Base-by-base conservation (phyloP, 2,329 filamentous ascomycete genomes). In the Hortaea werneckii region DNA sequence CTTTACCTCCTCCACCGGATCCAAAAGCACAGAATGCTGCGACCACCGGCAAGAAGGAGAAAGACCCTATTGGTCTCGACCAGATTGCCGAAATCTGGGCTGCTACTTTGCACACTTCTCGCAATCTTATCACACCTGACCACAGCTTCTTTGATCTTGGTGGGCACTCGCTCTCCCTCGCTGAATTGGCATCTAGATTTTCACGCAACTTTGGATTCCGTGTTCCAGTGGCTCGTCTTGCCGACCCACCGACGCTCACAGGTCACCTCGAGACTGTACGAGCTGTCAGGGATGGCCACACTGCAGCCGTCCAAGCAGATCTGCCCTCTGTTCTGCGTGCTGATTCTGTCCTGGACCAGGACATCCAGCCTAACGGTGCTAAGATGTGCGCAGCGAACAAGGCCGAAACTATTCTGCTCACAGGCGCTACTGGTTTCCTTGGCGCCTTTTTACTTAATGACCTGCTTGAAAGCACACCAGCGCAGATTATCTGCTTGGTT, bases 141-240 rank as follows among this genome's bases (percentile, higher is more conserved):
- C 81, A 87, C 61, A 83, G 81, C 61, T 90, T 90, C 65, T 90
- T 89, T 60, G 85, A 89, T 49, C 69, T 90, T 1, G 85, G 85
- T 32, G 85, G 85, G 0, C 85, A 90, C 63, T 88, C 84, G 0
- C 67, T 90, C 44, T 79, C 80, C 1, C 75, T 90, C n/a, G 85
- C 85, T 0, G 82, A 87, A 49, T 73, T 90, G 27, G 79, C 85
- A n/a, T 80, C 79, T 27, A 78, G 79, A 30, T 62, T 89, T 10
- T 80, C 82, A 0, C 78, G 78, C 48, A 75, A 75, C 0, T 87
- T 87, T 56, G 84, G 83, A 4, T 85, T 89, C 60, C 76, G 80
- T 0, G 77, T 90, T 1, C 81, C 84, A 2, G 73, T 89, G 12
- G 77, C 76, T 43, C 80, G 81, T 38, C 76, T 90, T 10, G 84